These are phyloP conservation scores for Garcia nutans DNA, from an alignment of 345 rosid species.

Conservation along the genomic window DNA sequence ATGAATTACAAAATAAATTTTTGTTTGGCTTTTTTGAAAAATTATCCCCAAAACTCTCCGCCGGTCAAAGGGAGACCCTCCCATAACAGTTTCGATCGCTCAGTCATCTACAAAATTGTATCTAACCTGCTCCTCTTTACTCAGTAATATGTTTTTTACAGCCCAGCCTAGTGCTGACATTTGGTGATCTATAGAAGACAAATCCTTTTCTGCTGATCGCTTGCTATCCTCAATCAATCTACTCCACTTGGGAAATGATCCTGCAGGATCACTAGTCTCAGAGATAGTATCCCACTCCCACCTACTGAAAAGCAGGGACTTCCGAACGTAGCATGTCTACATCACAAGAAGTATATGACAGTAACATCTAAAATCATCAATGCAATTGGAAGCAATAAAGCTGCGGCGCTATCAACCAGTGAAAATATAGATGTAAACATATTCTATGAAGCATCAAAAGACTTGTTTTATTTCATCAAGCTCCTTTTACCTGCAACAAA, in stretches of 20 bases:
- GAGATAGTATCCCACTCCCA: conserved; percentile 38
- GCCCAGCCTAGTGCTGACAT: conserved; percentile 66
- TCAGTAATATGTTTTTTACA: conserved; percentile 59
- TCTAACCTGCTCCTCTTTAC: conserved; percentile 52
- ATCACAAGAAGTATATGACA: neutral
- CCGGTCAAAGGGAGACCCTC: conserved; percentile 5
- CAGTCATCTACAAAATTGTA: conserved; percentile 60
- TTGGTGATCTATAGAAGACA: conserved; percentile 40
- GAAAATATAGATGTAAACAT: neutral
- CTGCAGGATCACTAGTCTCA: conserved; percentile 21
- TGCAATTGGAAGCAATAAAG: neutral
- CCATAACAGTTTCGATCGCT: conserved; percentile 7
- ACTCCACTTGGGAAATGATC: conserved; percentile 36
- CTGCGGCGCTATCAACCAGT: neutral
- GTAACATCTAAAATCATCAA: neutral
- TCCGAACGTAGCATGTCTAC: conserved; percentile 58
- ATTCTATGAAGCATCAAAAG: conserved; percentile 1
- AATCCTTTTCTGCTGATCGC: conserved; percentile 29
- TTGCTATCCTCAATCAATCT: conserved; percentile 45
- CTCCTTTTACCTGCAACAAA: conserved; percentile 51
- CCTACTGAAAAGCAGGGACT: conserved; percentile 30
- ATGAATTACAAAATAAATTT: neutral
- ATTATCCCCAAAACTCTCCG: conserved; percentile 12
- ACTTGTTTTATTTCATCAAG: neutral
- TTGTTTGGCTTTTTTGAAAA: neutral